A percentile compares a stretch with the other conserved stretches of the same genome.
phyloP scores from a whole-genome alignment of 1,284 basidiomycete species.

The Cryptococcus sp. region DNA sequence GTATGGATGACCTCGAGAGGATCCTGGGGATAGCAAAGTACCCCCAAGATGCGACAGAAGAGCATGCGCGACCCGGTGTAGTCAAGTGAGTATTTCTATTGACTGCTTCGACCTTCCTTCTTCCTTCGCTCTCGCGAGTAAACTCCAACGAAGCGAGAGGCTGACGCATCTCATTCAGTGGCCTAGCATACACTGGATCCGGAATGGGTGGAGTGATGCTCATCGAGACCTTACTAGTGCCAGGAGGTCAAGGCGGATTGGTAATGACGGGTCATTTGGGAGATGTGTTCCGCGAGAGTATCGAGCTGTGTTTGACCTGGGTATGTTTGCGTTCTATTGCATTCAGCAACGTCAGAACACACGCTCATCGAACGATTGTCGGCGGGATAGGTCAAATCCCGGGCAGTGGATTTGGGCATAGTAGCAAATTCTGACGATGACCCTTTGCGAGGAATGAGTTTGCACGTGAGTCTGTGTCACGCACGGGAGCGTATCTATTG shows the following conservation, averaged over 20 bases:
- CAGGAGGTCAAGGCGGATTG: constrained; percentile 40
- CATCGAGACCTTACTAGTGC: constrained; percentile 41
- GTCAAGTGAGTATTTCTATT: constrained; percentile 37
- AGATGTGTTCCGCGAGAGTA: constrained; percentile 91
- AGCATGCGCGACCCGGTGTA: constrained; percentile 37
- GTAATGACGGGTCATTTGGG: constrained; percentile 82
- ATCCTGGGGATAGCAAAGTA: constrained; percentile 81
- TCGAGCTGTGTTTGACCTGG: constrained; percentile 72
- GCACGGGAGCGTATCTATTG: no score
- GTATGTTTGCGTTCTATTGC: constrained; percentile 5
- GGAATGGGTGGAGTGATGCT: constrained; percentile 83
- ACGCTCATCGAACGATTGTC: neutral
- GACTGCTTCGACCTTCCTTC: neutral
- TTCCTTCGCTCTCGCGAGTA: neutral
- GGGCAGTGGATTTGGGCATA: constrained; percentile 81
- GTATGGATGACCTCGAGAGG: constrained; percentile 71
- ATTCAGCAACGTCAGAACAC: neutral
- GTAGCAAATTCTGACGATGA: constrained; percentile 52
- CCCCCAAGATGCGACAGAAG: constrained; percentile 65
- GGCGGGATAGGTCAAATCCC: constrained; percentile 63
- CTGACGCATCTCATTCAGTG: constrained; percentile 17
- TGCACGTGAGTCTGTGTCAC: constrained; percentile 63
- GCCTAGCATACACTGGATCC: constrained; percentile 57
- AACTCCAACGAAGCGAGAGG: neutral
- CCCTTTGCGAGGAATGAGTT: constrained; percentile 59